Conservation (phyloP, 1,284 basidiomycete species). For the Malassezia restricta region DNA sequence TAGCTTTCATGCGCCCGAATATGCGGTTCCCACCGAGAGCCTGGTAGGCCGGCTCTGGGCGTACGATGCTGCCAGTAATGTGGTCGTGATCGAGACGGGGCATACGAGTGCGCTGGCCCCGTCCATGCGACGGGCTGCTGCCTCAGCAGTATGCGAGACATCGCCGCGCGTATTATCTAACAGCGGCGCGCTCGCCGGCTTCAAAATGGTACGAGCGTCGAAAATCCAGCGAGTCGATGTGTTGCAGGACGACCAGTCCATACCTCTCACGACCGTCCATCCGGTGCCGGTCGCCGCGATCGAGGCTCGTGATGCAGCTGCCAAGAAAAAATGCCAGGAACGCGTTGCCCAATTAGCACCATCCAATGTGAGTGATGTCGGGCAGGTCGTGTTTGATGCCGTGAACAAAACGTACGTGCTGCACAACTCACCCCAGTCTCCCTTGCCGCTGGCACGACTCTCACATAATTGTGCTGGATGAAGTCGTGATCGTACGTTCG, state of each 20-base stretch:
- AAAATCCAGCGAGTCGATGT: constrained; percentile 17
- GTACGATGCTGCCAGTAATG: constrained; percentile 28
- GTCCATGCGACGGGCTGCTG: constrained; percentile 18
- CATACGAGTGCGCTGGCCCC: constrained; percentile 13
- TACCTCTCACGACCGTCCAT: constrained; percentile 16
- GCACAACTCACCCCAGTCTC: constrained; percentile 14
- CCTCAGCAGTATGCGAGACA: constrained; percentile 22
- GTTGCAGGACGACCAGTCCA: constrained; percentile 12
- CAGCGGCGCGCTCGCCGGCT: constrained; percentile 18
- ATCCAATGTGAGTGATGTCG: constrained; percentile 27
- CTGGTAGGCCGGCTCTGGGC: constrained; percentile 38
- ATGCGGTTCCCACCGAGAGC: constrained; percentile 16
- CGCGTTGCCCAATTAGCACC: constrained; percentile 24
- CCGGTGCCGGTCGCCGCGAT: constrained; percentile 22
- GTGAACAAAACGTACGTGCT: constrained; percentile 42
- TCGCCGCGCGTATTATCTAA: neutral
- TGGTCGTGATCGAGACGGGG: constrained; percentile 34
- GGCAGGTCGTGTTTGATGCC: constrained; percentile 36
- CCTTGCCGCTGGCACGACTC: constrained; percentile 41
- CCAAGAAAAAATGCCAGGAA: constrained; percentile 22
- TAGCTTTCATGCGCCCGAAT: constrained; percentile 7
- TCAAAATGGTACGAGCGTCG: constrained; percentile 32
- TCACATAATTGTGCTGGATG: constrained; percentile 45
- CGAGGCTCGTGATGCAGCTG: constrained; percentile 24
- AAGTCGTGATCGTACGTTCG: constrained; percentile 35